These are phyloP conservation scores for Yamadazyma diospyri DNA, from an alignment of 1,139 yeast species.

Conservation along the genomic window DNA sequence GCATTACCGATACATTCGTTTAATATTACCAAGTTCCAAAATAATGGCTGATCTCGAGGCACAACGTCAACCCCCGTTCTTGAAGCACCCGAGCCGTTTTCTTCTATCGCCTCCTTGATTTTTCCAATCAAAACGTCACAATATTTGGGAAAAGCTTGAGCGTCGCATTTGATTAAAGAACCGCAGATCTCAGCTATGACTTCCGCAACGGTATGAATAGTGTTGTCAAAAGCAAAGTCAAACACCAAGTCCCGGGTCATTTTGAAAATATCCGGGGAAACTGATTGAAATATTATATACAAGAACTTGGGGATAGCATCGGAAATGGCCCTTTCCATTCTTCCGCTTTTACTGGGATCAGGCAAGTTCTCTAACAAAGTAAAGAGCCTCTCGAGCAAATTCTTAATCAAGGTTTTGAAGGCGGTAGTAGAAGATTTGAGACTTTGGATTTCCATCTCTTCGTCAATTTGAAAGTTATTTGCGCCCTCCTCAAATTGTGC, in stretches of 20 bases:
- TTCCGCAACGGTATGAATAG: conserved; percentile 64
- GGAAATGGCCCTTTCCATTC: conserved; percentile 52
- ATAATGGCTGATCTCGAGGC: conserved; percentile 74
- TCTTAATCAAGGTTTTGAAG: conserved; percentile 58
- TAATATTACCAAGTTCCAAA: conserved; percentile 69
- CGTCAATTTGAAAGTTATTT: conserved; percentile 26
- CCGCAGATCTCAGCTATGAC: conserved; percentile 71
- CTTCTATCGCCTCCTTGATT: conserved; percentile 68
- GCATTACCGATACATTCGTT: conserved; percentile 75
- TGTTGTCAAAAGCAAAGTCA: conserved; percentile 55
- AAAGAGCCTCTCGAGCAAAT: conserved; percentile 60
- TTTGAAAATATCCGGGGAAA: conserved; percentile 61
- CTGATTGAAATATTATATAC: conserved; percentile 63
- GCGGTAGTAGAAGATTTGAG: conserved; percentile 72
- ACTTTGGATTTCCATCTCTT: conserved; percentile 50
- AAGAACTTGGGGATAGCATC: conserved; percentile 62
- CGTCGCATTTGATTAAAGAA: conserved; percentile 62
- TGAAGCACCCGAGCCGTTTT: conserved; percentile 78
- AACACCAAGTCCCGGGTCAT: conserved; percentile 50
- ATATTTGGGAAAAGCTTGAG: conserved; percentile 41
- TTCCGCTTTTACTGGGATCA: conserved; percentile 48
- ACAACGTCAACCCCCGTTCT: conserved; percentile 67
- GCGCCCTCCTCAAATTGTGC: conserved; percentile 3
- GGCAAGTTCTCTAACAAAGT: conserved; percentile 74
- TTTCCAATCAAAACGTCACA: conserved; percentile 46